These are phyloP conservation scores for Ophiosphaerella korrae DNA, from an alignment of 2,329 filamentous ascomycete species.

Conservation along the genomic window DNA sequence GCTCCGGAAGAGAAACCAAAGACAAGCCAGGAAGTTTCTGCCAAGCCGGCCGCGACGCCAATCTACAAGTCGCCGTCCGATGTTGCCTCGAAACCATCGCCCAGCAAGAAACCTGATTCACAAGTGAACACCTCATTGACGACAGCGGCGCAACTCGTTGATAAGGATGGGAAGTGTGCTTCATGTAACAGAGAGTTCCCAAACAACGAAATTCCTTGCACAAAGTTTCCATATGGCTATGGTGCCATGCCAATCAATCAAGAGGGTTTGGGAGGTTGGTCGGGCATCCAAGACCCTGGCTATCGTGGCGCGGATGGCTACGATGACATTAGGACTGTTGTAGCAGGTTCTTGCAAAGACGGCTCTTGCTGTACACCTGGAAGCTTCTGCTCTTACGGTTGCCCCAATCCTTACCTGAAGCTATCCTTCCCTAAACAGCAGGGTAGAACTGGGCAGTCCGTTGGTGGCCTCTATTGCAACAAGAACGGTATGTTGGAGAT, in stretches of 20 bases:
- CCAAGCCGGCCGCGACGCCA: constrained; percentile 5
- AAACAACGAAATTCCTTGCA: constrained; percentile 73
- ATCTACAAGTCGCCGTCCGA: constrained; percentile 13
- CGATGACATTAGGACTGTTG: constrained; percentile 67
- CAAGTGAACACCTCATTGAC: constrained; percentile 23
- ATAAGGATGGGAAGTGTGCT: constrained; percentile 26
- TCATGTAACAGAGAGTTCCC: constrained; percentile 75
- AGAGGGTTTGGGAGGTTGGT: constrained; percentile 75
- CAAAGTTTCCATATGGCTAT: constrained; percentile 76
- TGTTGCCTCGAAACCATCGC: constrained; percentile 3
- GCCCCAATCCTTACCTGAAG: constrained; percentile 90
- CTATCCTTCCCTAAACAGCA: constrained; percentile 84
- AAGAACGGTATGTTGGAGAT: constrained; percentile 79
- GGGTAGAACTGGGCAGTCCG: constrained; percentile 78
- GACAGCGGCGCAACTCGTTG: constrained; percentile 22
- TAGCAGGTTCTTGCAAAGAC: constrained; percentile 60
- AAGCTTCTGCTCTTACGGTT: constrained; percentile 88
- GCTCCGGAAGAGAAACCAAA: constrained; percentile 5
- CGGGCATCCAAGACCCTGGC: constrained; percentile 70
- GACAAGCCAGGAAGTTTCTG: not conserved
- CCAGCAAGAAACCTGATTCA: constrained; percentile 10
- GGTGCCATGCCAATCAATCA: constrained; percentile 75
- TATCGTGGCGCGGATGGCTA: constrained; percentile 47
- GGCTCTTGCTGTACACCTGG: constrained; percentile 65
- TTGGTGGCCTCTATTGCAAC: constrained; percentile 87